phyloP scores from a whole-genome alignment of 371 early-diverging fungal genomes.

The Syncephalastrum sp. region DNA sequence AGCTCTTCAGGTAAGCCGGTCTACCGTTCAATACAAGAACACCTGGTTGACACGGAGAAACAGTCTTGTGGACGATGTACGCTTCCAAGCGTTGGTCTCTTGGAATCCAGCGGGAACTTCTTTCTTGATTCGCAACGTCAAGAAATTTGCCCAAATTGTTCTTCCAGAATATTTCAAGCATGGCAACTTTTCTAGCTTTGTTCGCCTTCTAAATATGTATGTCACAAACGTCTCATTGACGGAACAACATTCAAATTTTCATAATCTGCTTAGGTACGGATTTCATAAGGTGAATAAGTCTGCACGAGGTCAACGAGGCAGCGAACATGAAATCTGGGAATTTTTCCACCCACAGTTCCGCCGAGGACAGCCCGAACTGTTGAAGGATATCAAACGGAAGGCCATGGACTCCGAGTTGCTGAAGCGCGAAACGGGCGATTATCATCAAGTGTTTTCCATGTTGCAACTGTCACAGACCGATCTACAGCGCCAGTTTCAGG shows the following conservation, averaged over 20 bases:
- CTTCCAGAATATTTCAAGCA: conserved; percentile 82
- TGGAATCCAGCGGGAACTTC: conserved; percentile 84
- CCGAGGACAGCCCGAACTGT: conserved; percentile 46
- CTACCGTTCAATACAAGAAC: not conserved
- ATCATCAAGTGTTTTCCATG: conserved; percentile 65
- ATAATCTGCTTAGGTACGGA: conserved; percentile 52
- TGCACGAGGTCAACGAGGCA: conserved; percentile 65
- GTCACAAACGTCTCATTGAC: not conserved
- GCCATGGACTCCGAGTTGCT: conserved; percentile 74
- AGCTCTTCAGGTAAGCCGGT: conserved; percentile 19
- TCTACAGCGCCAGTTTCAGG: conserved; percentile 60
- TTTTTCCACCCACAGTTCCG: conserved; percentile 50
- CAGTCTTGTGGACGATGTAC: conserved; percentile 76
- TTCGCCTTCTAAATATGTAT: conserved; percentile 83
- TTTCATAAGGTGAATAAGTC: conserved; percentile 68
- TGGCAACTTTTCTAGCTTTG: conserved; percentile 77
- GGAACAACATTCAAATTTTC: not conserved
- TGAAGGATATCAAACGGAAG: conserved; percentile 47
- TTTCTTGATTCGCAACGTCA: conserved; percentile 85
- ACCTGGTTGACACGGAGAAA: not conserved
- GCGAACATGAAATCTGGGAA: conserved; percentile 69
- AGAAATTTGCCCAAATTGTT: conserved; percentile 78
- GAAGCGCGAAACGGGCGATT: conserved; percentile 70
- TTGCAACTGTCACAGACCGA: conserved; percentile 71
- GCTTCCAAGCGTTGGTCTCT: conserved; percentile 71